Evolutionary conservation across 2,329 filamentous ascomycete species (phyloP).

Genomic region (Hirsutella thompsonii): DNA sequence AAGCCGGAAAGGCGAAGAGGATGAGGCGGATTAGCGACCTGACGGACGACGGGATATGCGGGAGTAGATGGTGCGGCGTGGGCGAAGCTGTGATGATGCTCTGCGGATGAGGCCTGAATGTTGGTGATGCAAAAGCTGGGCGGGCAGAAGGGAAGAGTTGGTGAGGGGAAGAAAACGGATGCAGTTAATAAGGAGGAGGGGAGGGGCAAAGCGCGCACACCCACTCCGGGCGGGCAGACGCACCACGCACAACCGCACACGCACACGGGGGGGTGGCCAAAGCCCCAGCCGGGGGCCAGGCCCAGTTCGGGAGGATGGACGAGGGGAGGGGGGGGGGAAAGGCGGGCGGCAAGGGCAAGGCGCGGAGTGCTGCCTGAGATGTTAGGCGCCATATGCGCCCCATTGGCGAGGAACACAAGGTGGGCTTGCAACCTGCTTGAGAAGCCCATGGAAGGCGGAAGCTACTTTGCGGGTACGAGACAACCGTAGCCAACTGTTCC

Average conservation of each 20-base stretch:
- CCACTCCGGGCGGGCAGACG: not conserved
- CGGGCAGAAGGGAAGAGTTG: not conserved
- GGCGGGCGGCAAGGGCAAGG: not conserved
- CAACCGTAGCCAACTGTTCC: too few species aligned
- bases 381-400: not conserved
- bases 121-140: not conserved
- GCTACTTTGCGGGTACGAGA: too few species aligned
- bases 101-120: not conserved
- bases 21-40: not conserved
- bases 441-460: too few species aligned
- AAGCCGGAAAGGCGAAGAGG: not conserved
- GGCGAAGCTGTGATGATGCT: not conserved
- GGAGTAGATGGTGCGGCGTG: not conserved
- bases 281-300: not conserved
- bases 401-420: not conserved
- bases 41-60: not conserved
- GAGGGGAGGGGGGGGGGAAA: not conserved
- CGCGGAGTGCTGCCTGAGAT: slow-evolving; percentile 3
- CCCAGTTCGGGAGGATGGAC: not conserved
- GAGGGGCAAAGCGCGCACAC: slow-evolving; percentile 1
- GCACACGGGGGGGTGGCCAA: not conserved
- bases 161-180: slow-evolving; percentile 4
- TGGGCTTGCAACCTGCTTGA: not conserved
- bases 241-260: not conserved
- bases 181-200: slow-evolving; percentile 2